Evolutionary conservation across 176 grass and related monocot genomes (phyloP).

Genomic region (Neostapfia colusana): DNA sequence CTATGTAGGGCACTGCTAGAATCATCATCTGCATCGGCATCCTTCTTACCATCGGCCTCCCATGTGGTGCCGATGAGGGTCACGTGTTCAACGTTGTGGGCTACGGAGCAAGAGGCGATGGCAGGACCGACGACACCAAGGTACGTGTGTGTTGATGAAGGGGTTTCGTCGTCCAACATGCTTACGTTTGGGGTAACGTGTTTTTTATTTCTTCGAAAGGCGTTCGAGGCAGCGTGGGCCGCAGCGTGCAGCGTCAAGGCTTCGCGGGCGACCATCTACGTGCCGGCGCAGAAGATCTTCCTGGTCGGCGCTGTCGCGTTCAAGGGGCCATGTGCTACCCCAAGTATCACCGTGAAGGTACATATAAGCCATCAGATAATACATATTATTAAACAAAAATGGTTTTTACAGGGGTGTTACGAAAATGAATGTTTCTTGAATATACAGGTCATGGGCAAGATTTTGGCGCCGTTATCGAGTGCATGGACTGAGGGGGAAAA

Average conservation of each 20-base stretch:
- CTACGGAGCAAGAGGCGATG: conserved; percentile 52
- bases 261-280: conserved; percentile 26
- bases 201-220: conserved; percentile 22
- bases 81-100: conserved; percentile 37
- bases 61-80: background rate
- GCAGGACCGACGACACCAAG: conserved; percentile 48
- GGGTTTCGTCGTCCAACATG: background rate
- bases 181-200: background rate
- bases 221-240: conserved; percentile 45
- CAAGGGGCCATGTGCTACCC: conserved; percentile 43
- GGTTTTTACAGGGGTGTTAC: no score
- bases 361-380: no score
- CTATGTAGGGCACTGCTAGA: conserved; percentile 10
- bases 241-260: conserved; percentile 35
- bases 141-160: background rate
- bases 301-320: conserved; percentile 40
- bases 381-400: no score
- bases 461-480: background rate
- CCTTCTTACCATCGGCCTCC: background rate
- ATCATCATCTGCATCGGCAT: background rate
- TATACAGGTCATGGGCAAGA: no score
- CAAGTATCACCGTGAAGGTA: conserved; percentile 46
- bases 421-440: no score
- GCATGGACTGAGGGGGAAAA: background rate
- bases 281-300: conserved; percentile 36